Evolutionary conservation across 768 basidiomycete genomes (phyloP).

Genomic region (Naganishia friedmannii): DNA sequence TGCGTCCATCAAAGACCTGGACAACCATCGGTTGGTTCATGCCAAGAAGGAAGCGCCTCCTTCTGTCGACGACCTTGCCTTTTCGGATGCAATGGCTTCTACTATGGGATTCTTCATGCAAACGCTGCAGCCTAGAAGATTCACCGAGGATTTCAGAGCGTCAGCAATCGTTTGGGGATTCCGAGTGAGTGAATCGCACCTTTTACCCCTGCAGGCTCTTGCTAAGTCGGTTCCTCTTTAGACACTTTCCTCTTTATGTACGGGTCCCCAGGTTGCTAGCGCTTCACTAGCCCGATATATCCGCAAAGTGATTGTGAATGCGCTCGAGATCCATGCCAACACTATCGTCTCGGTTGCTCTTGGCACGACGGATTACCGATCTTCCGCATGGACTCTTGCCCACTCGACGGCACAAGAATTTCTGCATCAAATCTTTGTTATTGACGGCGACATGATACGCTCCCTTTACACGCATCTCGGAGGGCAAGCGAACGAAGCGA

Average conservation of each 20-base stretch:
- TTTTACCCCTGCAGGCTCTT: not conserved
- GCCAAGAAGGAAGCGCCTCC: constrained; percentile 19
- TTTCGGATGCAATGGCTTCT: constrained; percentile 68
- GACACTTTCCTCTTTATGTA: constrained; percentile 9
- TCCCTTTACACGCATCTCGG: constrained; percentile 41
- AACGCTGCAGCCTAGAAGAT: constrained; percentile 74
- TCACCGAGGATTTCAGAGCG: constrained; percentile 60
- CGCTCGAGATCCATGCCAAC: constrained; percentile 60
- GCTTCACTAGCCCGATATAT: constrained; percentile 19
- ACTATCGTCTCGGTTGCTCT: constrained; percentile 58
- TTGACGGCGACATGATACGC: constrained; percentile 48
- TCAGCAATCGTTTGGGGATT: constrained; percentile 62
- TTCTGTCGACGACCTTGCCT: constrained; percentile 53
- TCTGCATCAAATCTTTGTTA: constrained; percentile 44
- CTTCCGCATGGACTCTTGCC: constrained; percentile 55
- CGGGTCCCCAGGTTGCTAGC: constrained; percentile 2
- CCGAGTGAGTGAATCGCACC: constrained; percentile 58
- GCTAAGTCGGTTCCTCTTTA: constrained; percentile 24
- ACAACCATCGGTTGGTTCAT: constrained; percentile 15
- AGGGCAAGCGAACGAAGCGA: constrained; percentile 38
- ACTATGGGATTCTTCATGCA: constrained; percentile 72
- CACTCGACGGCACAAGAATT: constrained; percentile 56
- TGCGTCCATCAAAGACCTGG: constrained; percentile 56
- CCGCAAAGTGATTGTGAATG: constrained; percentile 22
- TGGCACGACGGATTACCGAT: constrained; percentile 51